These are phyloP conservation scores for Cercospora sesami DNA, from an alignment of 2,329 filamentous ascomycete species.

Conservation along the genomic window DNA sequence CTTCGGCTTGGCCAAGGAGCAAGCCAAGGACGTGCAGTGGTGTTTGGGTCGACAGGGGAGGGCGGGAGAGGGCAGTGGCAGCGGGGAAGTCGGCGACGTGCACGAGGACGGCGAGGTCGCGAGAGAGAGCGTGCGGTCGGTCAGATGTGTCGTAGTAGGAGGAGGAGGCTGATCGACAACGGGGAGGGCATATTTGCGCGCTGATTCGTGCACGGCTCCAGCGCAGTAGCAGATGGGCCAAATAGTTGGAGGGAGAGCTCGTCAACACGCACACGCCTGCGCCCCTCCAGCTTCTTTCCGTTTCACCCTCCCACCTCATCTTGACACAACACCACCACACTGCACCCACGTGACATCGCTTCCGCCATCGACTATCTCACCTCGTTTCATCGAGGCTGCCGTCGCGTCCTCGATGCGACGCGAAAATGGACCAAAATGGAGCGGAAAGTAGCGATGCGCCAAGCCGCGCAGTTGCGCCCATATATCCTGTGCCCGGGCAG, in stretches of 20 bases:
- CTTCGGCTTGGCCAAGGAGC: slow-evolving; percentile 14
- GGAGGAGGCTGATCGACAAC: slow-evolving; percentile 4
- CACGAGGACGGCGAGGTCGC: not conserved
- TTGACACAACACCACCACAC: not conserved
- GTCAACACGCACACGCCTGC: not conserved
- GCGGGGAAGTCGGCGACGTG: not conserved
- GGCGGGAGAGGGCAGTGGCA: slow-evolving; percentile 3
- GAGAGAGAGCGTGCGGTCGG: not conserved
- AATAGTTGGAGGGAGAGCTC: not conserved
- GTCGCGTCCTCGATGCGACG: slow-evolving; percentile 1
- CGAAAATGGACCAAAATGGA: slow-evolving; percentile 1
- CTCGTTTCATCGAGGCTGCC: slow-evolving; percentile 1
- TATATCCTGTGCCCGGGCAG: slow-evolving; percentile 53
- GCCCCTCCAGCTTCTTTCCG: slow-evolving; percentile 1
- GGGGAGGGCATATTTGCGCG: not conserved
- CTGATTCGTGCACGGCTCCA: slow-evolving; percentile 9
- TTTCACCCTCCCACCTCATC: not conserved
- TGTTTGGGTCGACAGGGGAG: not conserved
- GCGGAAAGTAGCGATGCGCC: not conserved
- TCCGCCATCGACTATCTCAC: not conserved
- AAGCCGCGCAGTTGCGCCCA: slow-evolving; percentile 27
- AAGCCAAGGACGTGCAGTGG: slow-evolving; percentile 9
- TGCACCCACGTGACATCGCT: not conserved
- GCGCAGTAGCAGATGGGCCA: not conserved
- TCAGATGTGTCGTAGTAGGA: slow-evolving; percentile 3